Base-by-base conservation (phyloP, 2,329 filamentous ascomycete species). In the Diaporthe eres region DNA sequence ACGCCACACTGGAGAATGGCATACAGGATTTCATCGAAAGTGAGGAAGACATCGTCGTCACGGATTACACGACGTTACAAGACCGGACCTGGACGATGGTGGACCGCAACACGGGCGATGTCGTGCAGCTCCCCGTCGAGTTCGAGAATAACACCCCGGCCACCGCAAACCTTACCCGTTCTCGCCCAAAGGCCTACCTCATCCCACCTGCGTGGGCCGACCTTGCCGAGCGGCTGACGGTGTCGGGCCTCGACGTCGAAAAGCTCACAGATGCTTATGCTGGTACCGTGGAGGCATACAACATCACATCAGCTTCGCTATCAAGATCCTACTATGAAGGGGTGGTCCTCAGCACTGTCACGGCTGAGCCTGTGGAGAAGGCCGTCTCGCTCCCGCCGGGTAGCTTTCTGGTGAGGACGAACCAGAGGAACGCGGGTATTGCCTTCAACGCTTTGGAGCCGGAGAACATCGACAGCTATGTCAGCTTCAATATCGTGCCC, bases 91-190 rank as follows among this genome's bases (percentile, higher is more conserved):
- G 63, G 63, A 67, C 63, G 12, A 67, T 67, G 63, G 63, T 67
- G 13, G 4, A 67, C 22, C 44, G 63, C 31, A 25, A 12, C 22
- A 25, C 63, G 4, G 63, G 63, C 22, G 44, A 51, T 0, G 44
- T 67, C 22, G 44, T 67, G 3, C 63, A 51, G 9, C 63, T 67
- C 4, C 44, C 63, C 12, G 22, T 67, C 22, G 25, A 67, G 4
- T 67, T 67, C 22, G 63, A 67, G 44, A 67, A 25, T 44, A 67
- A 67, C 22, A 67, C 63, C 12, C 63, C 63, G 28, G 63, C 63
- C 22, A 37, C 31, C 2, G 63, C 63, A 1, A 67, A 67, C 2
- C 44, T 67, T 2, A 67, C 63, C 12, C 44, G 63, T 3, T 51
- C 63, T 17, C 63, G 63, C 22, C 63, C 63, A 37, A 67, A 25